Percentiles rank a stretch among this genome's conserved stretches.
Evolutionary conservation across 257 asterid genomes (phyloP).

Genomic region (Solanum ossicruentum): DNA sequence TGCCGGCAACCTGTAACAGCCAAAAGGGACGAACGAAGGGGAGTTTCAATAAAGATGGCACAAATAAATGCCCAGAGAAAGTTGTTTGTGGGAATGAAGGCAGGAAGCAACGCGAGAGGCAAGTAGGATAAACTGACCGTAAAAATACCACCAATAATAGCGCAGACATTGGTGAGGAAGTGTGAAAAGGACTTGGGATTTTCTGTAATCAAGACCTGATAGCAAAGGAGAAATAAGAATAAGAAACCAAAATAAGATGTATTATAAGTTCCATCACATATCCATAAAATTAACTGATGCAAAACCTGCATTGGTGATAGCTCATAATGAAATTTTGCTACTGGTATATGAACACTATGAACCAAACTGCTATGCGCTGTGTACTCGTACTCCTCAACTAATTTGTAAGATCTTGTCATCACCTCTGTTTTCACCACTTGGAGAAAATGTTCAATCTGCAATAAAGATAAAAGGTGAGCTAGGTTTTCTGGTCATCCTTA

Average conservation of each 20-base stretch:
- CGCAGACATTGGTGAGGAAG: slow-evolving; percentile 71
- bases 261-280: background rate
- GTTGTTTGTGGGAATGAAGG: background rate
- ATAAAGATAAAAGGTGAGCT: background rate
- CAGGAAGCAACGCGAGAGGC: background rate
- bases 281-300: background rate
- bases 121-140: slow-evolving; percentile 43
- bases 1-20: slow-evolving; percentile 82
- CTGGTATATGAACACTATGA: slow-evolving; percentile 72
- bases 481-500: background rate
- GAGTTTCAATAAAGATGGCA: background rate
- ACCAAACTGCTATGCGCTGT: slow-evolving; percentile 92
- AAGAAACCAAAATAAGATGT: background rate
- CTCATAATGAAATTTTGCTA: slow-evolving; percentile 76
- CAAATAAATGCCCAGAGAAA: background rate
- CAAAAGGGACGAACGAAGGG: background rate
- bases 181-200: slow-evolving; percentile 69
- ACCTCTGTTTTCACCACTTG: slow-evolving; percentile 94
- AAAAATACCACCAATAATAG: slow-evolving; percentile 89
- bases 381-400: slow-evolving; percentile 85
- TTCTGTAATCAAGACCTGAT: slow-evolving; percentile 66
- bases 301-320: slow-evolving; percentile 92
- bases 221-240: background rate
- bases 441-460: slow-evolving; percentile 94
- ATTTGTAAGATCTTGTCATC: slow-evolving; percentile 66